Base-by-base conservation (phyloP, 768 basidiomycete genomes). In the Naematelia encephala region DNA sequence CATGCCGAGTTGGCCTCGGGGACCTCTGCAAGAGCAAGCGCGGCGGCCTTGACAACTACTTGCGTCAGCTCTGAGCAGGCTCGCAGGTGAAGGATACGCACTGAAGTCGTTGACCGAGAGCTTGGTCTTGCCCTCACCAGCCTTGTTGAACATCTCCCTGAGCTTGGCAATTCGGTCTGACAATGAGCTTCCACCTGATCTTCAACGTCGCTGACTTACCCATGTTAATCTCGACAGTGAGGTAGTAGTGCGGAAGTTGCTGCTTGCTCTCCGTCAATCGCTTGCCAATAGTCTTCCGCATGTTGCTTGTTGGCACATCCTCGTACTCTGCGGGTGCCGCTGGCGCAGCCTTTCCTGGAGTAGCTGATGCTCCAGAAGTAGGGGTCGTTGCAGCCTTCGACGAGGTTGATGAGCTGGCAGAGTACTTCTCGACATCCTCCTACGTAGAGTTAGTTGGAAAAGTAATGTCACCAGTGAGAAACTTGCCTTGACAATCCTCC, bases 1-100 rank as follows among this genome's bases (percentile, higher is more conserved):
- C 94, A 98, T 12, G 93, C 92, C 52, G 91, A 90, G 82, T 99
- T 99, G 66, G 87, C 93, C 77, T 98, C 96, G 47, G 96, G 96
- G 27, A 98, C 93, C 72, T 98, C 96, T 44, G 84, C 83, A 51
- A 98, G 82, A 1, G 96, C 93, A 69, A 91, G 88, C 8, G 88
- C 85, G 28, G 88, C 85, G 3, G 91, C 96, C 80, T 99, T 99
- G 74, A 98, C 86, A 70, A 99, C 76, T 77, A 48, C 12, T 13
- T 42, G n/a, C 29, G 54, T 64, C 54, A 60, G 60, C 55, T 14
- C 12, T 23, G 39, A 27, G 25, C 28, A 54, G 16, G 5, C 10
- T 28, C 34, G 21, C 1, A 14, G 25, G 16, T 16, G 34, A 30
- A 34, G 21, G 26, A 23, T 2, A 75, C 76, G 62, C 55, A 77